Evolutionary conservation across 345 rosid species (phyloP).

Genomic region (Draba incana): DNA sequence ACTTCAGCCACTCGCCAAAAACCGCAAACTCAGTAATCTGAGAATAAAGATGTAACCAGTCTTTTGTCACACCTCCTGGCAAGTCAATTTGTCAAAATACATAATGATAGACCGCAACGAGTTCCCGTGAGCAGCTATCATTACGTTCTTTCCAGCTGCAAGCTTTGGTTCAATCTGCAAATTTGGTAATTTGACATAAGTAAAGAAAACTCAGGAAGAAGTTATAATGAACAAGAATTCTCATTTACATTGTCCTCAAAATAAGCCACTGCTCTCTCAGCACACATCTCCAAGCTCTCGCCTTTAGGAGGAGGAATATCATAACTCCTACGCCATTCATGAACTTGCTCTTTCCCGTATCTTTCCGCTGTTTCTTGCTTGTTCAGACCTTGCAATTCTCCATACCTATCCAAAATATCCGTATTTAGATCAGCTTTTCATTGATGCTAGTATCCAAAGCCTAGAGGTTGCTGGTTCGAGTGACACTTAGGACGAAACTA

Average conservation of each 20-base stretch:
- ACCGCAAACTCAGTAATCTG: neutral
- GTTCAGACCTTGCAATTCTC: constrained; percentile 94
- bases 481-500: too few relatives aligned
- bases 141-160: constrained; percentile 69
- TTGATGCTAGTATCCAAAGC: neutral
- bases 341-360: constrained; percentile 90
- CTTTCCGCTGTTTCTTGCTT: constrained; percentile 94
- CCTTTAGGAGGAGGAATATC: constrained; percentile 96
- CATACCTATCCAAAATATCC: constrained; percentile 59
- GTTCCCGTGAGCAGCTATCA: constrained; percentile 98
- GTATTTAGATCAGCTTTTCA: constrained; percentile 10
- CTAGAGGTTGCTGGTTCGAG: too few relatives aligned
- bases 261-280: constrained; percentile 76
- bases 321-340: constrained; percentile 97
- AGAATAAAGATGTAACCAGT: neutral
- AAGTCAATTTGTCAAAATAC: constrained; percentile 88
- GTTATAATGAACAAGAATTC: neutral
- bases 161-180: constrained; percentile 89
- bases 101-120: constrained; percentile 91
- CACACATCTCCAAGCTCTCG: constrained; percentile 99
- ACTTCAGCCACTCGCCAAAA: neutral
- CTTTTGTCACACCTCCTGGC: constrained; percentile 66
- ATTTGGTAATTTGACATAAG: neutral
- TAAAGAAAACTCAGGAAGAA: constrained; percentile 16
- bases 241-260: constrained; percentile 38